phyloP scores from a whole-genome alignment of 2,329 filamentous ascomycete genomes.

The Grosmannia huntii region DNA sequence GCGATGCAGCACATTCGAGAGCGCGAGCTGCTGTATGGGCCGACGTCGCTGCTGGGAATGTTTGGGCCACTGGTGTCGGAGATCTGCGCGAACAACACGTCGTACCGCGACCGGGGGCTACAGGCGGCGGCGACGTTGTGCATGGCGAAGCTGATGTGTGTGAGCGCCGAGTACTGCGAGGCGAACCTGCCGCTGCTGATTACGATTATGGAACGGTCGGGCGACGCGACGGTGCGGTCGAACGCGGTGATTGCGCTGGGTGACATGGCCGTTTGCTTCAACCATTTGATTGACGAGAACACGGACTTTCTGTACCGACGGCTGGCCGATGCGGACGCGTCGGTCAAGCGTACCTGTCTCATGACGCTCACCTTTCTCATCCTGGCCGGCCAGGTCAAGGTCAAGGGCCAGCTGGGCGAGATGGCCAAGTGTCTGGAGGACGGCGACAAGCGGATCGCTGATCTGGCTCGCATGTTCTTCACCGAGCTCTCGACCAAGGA shows the following conservation, averaged over 20 bases:
- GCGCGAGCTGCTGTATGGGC: slow-evolving; percentile 70
- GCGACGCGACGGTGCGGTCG: slow-evolving; percentile 82
- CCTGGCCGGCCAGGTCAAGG: slow-evolving; percentile 93
- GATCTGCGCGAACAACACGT: slow-evolving; percentile 88
- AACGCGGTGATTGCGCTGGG: slow-evolving; percentile 95
- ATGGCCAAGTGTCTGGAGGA: slow-evolving; percentile 99
- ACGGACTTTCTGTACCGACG: slow-evolving; percentile 95
- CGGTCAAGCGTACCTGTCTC: slow-evolving; percentile 90
- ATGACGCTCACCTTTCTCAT: slow-evolving; percentile 99
- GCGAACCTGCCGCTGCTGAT: slow-evolving; percentile 84
- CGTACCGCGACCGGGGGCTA: slow-evolving; percentile 77
- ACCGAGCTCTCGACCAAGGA: slow-evolving; percentile 95
- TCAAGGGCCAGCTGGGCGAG: slow-evolving; percentile 94
- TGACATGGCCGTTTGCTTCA: slow-evolving; percentile 99
- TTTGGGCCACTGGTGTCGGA: slow-evolving; percentile 89
- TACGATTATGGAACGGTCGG: slow-evolving; percentile 91
- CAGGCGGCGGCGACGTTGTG: slow-evolving; percentile 91
- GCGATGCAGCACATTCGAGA: slow-evolving; percentile 77
- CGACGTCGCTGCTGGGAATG: slow-evolving; percentile 70
- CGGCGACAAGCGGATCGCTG: slow-evolving; percentile 84
- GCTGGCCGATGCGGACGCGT: slow-evolving; percentile 74
- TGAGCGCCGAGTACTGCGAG: slow-evolving; percentile 93
- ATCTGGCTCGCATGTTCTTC: slow-evolving; percentile 96
- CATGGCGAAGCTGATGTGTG: slow-evolving; percentile 96
- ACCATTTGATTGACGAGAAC: slow-evolving; percentile 97